phyloP scores from a whole-genome alignment of 768 basidiomycete genomes.

The Tephrocybe sp. region DNA sequence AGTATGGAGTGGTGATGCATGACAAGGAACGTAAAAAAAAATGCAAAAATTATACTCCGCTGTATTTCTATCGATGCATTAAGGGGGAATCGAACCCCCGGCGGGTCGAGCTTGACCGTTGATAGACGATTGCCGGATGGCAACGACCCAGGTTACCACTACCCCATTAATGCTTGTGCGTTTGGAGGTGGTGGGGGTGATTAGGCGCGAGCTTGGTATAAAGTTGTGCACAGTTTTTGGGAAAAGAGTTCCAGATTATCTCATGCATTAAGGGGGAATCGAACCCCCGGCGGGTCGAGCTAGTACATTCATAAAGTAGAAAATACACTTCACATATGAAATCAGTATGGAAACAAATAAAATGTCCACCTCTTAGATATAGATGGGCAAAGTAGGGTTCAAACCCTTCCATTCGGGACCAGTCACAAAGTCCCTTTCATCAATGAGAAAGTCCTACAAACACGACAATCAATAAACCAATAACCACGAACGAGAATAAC shows the following conservation, averaged over 20 bases:
- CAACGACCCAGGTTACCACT: constrained; percentile 67
- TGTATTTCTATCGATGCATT: too few relatives aligned
- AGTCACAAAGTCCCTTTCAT: constrained; percentile 67
- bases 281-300: constrained; percentile 84
- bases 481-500: constrained; percentile 1
- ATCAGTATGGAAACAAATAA: too few relatives aligned
- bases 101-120: constrained; percentile 79
- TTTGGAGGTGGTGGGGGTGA: too few relatives aligned
- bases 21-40: too few relatives aligned
- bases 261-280: constrained; percentile 85
- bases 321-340: background rate
- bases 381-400: constrained; percentile 78
- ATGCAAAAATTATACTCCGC: too few relatives aligned
- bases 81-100: constrained; percentile 88
- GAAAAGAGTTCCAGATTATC: too few relatives aligned
- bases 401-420: constrained; percentile 72
- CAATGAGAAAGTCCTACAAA: constrained; percentile 77
- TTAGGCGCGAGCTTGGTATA: too few relatives aligned
- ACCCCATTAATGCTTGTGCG: constrained; percentile 56
- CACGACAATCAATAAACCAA: background rate
- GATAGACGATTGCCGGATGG: too few relatives aligned
- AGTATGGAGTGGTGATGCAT: too few relatives aligned
- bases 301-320: too few relatives aligned
- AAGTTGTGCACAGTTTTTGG: too few relatives aligned
- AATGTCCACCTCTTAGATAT: too few relatives aligned